phyloP scores from a whole-genome alignment of 352 stramenopile genomes.

The Phytophthora meadii region DNA sequence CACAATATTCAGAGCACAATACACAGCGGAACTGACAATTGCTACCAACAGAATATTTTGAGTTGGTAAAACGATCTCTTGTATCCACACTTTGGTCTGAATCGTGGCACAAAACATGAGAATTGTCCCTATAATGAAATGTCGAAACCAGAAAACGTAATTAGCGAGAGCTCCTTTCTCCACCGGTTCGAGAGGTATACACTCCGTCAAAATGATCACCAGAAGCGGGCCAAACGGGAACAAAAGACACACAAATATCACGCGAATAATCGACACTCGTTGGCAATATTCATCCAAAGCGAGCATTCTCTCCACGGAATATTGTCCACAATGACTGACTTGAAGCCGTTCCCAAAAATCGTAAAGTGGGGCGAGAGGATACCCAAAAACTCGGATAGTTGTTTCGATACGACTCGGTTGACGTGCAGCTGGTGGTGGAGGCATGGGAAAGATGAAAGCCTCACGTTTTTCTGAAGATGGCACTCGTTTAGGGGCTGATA shows the following conservation, averaged over 20 bases:
- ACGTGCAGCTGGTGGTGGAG: too few relatives aligned
- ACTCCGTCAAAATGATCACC: conserved; percentile 18
- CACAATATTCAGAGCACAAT: conserved; percentile 26
- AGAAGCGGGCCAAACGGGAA: conserved; percentile 22
- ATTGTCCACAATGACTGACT: conserved; percentile 36
- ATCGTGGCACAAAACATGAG: conserved; percentile 19
- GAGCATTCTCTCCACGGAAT: conserved; percentile 37
- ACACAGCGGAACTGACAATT: conserved; percentile 8
- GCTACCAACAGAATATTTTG: conserved; percentile 22
- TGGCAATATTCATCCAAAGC: conserved; percentile 35
- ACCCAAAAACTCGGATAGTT: conserved; percentile 1
- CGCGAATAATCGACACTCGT: too few relatives aligned
- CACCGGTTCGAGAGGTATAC: conserved; percentile 9
- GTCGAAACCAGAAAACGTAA: conserved; percentile 36
- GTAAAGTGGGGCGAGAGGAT: conserved; percentile 13
- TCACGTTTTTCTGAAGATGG: too few relatives aligned
- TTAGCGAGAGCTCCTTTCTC: conserved; percentile 20
- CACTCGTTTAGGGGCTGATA: too few relatives aligned
- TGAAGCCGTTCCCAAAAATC: conserved; percentile 32
- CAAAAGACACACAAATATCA: neutral
- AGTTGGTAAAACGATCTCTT: conserved; percentile 26
- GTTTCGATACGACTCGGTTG: neutral
- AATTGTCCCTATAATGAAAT: conserved; percentile 16
- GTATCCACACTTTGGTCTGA: conserved; percentile 29
- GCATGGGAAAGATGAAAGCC: too few relatives aligned